Percentiles rank a stretch among this genome's conserved stretches.
Conservation (phyloP, 208 protist genomes). For the Crithidia fasciculata region DNA sequence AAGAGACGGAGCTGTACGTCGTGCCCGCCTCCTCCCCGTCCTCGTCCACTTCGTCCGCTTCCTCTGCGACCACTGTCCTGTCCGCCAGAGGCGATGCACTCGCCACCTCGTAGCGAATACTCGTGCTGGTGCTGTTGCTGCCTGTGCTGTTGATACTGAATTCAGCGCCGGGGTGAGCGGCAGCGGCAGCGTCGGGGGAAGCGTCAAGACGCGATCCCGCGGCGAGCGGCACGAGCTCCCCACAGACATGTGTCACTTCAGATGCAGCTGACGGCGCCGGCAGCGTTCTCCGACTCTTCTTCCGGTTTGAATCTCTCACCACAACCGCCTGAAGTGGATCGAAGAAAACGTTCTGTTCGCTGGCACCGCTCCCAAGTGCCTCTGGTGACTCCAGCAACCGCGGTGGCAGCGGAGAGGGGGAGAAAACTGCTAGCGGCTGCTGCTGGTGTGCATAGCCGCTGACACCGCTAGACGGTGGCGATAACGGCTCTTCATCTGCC, state of each 20-base stretch:
- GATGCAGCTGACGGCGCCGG: too few species aligned
- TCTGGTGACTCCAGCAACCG: neutral
- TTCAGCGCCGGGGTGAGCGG: neutral
- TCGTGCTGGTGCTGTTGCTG: neutral
- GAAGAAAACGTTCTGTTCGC: too few species aligned
- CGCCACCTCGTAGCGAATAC: neutral
- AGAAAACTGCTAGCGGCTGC: neutral
- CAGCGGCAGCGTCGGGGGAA: too few species aligned
- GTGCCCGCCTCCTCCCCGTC: neutral
- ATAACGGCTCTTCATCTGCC: neutral
- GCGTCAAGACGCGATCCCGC: too few species aligned
- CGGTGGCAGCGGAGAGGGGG: neutral
- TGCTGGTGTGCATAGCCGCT: too few species aligned
- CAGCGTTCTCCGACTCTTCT: neutral
- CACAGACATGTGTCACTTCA: too few species aligned
- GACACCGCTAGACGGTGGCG: neutral
- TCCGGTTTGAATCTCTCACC: neutral
- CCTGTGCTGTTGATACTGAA: neutral
- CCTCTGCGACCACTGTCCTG: neutral
- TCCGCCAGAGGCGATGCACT: slow-evolving; percentile 5
- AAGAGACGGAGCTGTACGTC: slow-evolving; percentile 29
- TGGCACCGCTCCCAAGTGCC: neutral
- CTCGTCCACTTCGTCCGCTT: neutral
- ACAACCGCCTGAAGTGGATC: neutral
- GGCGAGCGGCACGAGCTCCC: too few species aligned